Percentiles rank a stretch among this genome's conserved stretches.
Evolutionary conservation across 2,329 filamentous ascomycete species (phyloP).

Genomic region (Penicillium griseofulvum): DNA sequence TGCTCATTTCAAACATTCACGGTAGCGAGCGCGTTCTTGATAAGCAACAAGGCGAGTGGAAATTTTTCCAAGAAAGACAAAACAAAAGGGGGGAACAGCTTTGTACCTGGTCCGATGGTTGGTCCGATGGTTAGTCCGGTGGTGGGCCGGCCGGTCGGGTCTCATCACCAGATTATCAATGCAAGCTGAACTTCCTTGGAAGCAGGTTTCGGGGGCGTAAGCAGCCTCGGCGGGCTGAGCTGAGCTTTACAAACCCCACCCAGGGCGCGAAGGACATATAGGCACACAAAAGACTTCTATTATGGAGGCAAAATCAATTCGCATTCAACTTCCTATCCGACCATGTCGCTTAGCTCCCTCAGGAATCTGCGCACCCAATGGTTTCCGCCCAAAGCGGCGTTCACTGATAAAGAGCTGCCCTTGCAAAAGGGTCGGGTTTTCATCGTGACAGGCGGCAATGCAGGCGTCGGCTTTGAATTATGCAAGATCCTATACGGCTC

Average conservation of each 20-base stretch:
- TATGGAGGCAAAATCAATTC: background rate
- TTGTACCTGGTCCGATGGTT: too few relatives aligned
- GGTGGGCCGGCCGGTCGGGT: background rate
- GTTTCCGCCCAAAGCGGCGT: background rate
- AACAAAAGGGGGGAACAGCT: too few relatives aligned
- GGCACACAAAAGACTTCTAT: background rate
- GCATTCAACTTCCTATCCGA: background rate
- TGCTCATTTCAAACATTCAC: too few relatives aligned
- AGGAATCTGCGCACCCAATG: background rate
- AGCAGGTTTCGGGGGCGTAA: background rate
- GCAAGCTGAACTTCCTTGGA: too few relatives aligned
- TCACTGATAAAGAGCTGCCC: slow-evolving; percentile 7
- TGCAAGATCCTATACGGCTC: slow-evolving; percentile 51
- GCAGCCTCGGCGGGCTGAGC: background rate
- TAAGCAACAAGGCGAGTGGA: too few relatives aligned
- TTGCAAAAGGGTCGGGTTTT: slow-evolving; percentile 2
- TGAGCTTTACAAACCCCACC: background rate
- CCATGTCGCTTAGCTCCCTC: background rate
- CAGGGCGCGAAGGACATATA: background rate
- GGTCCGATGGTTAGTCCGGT: too few relatives aligned
- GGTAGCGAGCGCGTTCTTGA: too few relatives aligned
- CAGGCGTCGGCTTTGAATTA: slow-evolving; percentile 10
- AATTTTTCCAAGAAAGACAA: too few relatives aligned
- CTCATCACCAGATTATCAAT: background rate
- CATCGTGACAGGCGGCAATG: slow-evolving; percentile 10